Conservation (phyloP, 106 monocot genomes). For the Amphibolis antarctica region DNA sequence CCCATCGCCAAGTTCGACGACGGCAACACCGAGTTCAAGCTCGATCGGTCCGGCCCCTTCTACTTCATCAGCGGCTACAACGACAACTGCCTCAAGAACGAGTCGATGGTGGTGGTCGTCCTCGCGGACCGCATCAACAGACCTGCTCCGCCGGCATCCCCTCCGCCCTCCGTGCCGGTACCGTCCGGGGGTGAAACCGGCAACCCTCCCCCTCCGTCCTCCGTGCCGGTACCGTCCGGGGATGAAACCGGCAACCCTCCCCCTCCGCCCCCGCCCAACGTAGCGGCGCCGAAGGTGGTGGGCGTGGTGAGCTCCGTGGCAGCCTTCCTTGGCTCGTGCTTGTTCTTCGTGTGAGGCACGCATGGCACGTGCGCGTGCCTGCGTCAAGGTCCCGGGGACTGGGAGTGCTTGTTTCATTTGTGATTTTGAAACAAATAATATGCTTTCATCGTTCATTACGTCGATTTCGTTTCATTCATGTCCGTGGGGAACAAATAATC, state of each 20-base stretch:
- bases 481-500: too few relatives aligned
- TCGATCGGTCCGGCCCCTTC: conserved; percentile 24
- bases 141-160: conserved; percentile 24
- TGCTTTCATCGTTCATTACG: too few relatives aligned
- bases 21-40: conserved; percentile 22
- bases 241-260: too few relatives aligned
- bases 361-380: not conserved
- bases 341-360: conserved; percentile 1
- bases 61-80: conserved; percentile 61
- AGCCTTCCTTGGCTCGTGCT: conserved; percentile 6
- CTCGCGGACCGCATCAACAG: conserved; percentile 26
- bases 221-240: too few relatives aligned
- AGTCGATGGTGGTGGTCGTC: conserved; percentile 62
- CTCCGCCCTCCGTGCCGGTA: not conserved
- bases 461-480: conserved; percentile 4
- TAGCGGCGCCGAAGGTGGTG: conserved; percentile 6
- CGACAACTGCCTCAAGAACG: conserved; percentile 47
- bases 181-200: too few relatives aligned
- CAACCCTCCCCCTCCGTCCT: conserved; percentile 1
- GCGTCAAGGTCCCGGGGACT: not conserved
- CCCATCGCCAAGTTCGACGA: conserved; percentile 30
- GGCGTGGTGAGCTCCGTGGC: conserved; percentile 21
- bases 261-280: conserved; percentile 8
- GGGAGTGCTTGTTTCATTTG: not conserved
- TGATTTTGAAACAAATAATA: too few relatives aligned